Base-by-base conservation (phyloP, 2,329 filamentous ascomycete genomes). In the Fusarium scirpi region DNA sequence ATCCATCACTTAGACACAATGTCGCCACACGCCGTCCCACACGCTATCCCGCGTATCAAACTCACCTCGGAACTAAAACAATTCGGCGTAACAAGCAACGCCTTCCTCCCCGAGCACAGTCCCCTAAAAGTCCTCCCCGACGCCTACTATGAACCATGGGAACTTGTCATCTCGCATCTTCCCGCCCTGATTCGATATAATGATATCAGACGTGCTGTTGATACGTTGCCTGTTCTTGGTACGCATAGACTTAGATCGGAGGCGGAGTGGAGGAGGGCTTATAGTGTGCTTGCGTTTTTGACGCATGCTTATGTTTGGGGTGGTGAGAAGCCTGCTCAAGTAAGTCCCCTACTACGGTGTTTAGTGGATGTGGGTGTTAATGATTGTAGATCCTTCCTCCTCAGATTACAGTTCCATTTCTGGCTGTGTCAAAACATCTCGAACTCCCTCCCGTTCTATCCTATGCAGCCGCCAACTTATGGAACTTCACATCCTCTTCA, bases 271-370 rank as follows among this genome's bases (percentile, higher is more conserved):
- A 86, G 91, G 69, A 85, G 94, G 71, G 94, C 94, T 58, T 97
- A 97, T 79, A 86, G 90, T 5, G 85, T 97, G 10, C 83, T 98
- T 44, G 89, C 87, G 0, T 96, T 97, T 75, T 86, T 97, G 58
- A 86, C 93, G 2, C 94, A 98, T 79, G 91, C 89, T 12, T 97
- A 97, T 79, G 90, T 98, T 22, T 98, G 95, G 95, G 93, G 94
- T 59, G 93, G 92, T 24, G 88, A 92, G 45, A 86, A 84, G 58
- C 92, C 94, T 3, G 85, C 86, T 65, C 92, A 96, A 81, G 92
- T 94, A 74, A 73, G 81, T 27, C 6, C 8, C 18, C 56, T 10
- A 8, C 5, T 8, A 1, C 1, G 3, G 2, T 1, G 4, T 41
- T 8, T 3, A 1, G 10, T 44, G 2, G 2, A 4, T 29, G 8